A percentile compares a stretch with the other conserved stretches of the same genome.
Evolutionary conservation across 2,329 filamentous ascomycete species (phyloP).

Genomic region (Alternaria brassicicola): DNA sequence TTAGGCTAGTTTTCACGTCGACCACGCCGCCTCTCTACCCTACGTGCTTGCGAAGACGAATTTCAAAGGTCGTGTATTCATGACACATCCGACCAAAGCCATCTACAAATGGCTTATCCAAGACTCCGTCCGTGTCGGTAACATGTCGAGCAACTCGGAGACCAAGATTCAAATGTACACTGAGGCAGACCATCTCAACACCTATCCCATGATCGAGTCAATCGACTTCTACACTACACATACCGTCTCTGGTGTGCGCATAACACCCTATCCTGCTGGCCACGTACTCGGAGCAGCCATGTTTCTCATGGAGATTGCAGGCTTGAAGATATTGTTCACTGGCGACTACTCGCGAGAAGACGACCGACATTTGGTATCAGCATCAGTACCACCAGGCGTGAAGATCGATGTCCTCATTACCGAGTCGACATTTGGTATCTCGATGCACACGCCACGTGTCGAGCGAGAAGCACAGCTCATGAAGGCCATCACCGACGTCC

Average conservation of each 20-base stretch:
- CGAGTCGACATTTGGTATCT: conserved; percentile 96
- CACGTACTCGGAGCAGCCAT: conserved; percentile 98
- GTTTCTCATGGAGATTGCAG: conserved; percentile 97
- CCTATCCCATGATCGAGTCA: conserved; percentile 91
- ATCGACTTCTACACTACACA: conserved; percentile 99
- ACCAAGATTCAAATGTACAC: conserved; percentile 79
- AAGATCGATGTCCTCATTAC: conserved; percentile 97
- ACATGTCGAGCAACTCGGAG: conserved; percentile 66
- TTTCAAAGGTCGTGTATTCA: conserved; percentile 95
- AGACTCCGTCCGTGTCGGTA: conserved; percentile 90
- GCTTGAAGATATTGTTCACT: conserved; percentile 95
- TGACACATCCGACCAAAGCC: conserved; percentile 98
- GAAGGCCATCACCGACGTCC: conserved; percentile 89
- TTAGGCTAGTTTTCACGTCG: conserved; percentile 83
- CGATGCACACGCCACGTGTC: conserved; percentile 85
- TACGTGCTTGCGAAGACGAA: conserved; percentile 98
- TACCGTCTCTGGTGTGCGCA: conserved; percentile 92
- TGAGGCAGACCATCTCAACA: conserved; percentile 92
- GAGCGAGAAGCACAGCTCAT: conserved; percentile 93
- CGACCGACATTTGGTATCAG: conserved; percentile 93
- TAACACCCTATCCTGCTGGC: conserved; percentile 94
- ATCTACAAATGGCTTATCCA: conserved; percentile 99
- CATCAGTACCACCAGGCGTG: conserved; percentile 83
- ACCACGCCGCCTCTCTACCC: conserved; percentile 97
- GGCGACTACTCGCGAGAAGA: conserved; percentile 97